phyloP scores from a whole-genome alignment of 495 filamentous ascomycete genomes.

The Hyaloscypha bicolor region DNA sequence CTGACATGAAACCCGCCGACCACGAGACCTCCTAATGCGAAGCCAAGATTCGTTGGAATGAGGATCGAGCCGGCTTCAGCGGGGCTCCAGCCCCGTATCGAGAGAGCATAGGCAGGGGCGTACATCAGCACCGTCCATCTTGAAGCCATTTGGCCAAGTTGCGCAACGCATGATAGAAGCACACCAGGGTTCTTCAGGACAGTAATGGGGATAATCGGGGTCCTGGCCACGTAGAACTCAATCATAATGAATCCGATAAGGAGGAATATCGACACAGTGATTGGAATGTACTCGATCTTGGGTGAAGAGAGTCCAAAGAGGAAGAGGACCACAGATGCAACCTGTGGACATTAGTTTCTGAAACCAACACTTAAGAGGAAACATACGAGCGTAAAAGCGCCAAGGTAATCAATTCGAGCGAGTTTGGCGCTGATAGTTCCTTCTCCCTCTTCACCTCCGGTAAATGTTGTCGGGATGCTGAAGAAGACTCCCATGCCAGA shows the following conservation, averaged over 20 bases:
- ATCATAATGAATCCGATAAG: conserved; percentile 61
- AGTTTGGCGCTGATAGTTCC: conserved; percentile 48
- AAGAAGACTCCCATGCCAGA: conserved; percentile 60
- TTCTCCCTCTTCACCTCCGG: conserved; percentile 20
- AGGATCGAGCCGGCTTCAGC: conserved; percentile 70
- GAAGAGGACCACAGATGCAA: conserved; percentile 57
- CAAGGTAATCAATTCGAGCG: conserved; percentile 67
- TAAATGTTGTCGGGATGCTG: conserved; percentile 53
- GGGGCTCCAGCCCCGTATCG: conserved; percentile 65
- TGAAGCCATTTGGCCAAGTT: conserved; percentile 72
- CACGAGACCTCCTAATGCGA: conserved; percentile 68
- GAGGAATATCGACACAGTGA: conserved; percentile 55
- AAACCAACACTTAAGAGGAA: not conserved
- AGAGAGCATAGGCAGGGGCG: conserved; percentile 72
- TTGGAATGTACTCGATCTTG: conserved; percentile 56
- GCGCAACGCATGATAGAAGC: conserved; percentile 67
- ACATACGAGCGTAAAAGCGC: conserved; percentile 61
- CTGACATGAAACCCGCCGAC: conserved; percentile 73
- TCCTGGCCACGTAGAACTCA: conserved; percentile 55
- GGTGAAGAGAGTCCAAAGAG: conserved; percentile 66
- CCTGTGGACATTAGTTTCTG: conserved; percentile 20
- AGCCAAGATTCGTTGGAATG: conserved; percentile 75
- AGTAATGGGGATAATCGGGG: conserved; percentile 71
- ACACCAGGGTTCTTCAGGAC: conserved; percentile 65
- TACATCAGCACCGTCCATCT: conserved; percentile 81